Conservation (phyloP, 208 protist genomes). For the Sergeia podlipaevii region DNA sequence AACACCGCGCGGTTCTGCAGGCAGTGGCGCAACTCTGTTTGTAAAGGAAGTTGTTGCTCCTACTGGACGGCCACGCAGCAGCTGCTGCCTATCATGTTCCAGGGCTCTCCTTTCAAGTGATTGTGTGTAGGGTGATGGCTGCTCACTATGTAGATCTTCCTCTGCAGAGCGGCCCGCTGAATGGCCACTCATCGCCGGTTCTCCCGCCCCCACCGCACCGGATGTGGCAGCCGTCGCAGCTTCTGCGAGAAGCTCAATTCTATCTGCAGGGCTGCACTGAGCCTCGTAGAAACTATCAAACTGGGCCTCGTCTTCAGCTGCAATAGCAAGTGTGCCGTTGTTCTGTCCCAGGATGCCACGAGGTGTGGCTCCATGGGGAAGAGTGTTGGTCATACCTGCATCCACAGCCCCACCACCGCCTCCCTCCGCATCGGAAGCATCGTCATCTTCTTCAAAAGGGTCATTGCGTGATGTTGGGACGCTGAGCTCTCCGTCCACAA, state of each 20-base stretch:
- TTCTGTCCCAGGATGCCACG: neutral
- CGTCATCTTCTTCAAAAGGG: conserved; percentile 32
- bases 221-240: neutral
- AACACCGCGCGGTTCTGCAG: too few relatives aligned
- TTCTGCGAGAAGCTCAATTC: conserved; percentile 19
- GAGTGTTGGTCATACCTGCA: neutral
- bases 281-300: conserved; percentile 36
- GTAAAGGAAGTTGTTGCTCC: too few relatives aligned
- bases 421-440: conserved; percentile 11
- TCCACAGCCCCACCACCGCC: neutral
- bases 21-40: too few relatives aligned
- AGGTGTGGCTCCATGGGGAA: neutral
- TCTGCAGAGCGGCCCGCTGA: neutral
- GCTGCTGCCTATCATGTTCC: neutral
- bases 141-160: conserved; percentile 1
- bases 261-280: conserved; percentile 6
- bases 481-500: conserved; percentile 5
- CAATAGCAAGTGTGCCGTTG: conserved; percentile 12
- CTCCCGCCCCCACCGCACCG: neutral
- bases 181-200: too few relatives aligned
- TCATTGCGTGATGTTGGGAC: conserved; percentile 6
- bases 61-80: neutral
- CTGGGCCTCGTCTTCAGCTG: conserved; percentile 16
- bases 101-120: neutral
- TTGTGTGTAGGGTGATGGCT: neutral